A percentile compares a stretch with the other conserved stretches of the same genome.
These are phyloP conservation scores for Lolium multiflorum DNA, from an alignment of 176 grass and related monocot genomes.

Conservation along the genomic window DNA sequence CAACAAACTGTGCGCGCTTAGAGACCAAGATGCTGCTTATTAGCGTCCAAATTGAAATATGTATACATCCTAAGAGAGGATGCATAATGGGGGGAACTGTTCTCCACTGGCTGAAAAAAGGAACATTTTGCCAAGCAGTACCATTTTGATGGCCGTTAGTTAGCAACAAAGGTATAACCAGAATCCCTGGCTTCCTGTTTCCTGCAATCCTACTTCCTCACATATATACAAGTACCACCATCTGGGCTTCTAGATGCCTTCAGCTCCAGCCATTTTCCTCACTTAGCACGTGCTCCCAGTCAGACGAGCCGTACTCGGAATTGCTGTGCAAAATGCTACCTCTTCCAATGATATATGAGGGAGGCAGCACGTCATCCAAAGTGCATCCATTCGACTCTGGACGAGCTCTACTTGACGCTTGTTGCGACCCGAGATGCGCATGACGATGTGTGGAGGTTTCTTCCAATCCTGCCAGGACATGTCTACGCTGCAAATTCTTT, in stretches of 20 bases:
- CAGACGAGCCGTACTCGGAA: conserved; percentile 41
- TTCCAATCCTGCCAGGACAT: conserved; percentile 39
- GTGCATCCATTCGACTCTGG: conserved; percentile 3
- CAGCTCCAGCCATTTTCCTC: conserved; percentile 49
- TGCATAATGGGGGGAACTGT: neutral
- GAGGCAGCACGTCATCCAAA: conserved; percentile 9
- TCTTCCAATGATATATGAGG: conserved; percentile 25
- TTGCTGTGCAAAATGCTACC: conserved; percentile 19
- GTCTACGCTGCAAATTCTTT: conserved; percentile 30
- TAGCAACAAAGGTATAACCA: conserved; percentile 29
- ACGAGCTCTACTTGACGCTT: neutral
- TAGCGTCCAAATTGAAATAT: neutral
- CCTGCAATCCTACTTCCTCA: neutral
- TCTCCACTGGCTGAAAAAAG: neutral
- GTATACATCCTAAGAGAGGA: conserved; percentile 1
- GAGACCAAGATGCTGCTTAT: neutral
- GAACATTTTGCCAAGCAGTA: conserved; percentile 16
- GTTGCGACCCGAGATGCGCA: neutral
- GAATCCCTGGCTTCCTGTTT: conserved; percentile 8
- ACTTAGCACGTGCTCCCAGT: conserved; percentile 53
- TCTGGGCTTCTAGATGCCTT: conserved; percentile 3
- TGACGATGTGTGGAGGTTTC: neutral
- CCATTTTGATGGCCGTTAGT: conserved; percentile 20
- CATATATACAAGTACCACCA: conserved; percentile 37
- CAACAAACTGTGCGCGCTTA: neutral